These are phyloP conservation scores for Dalechampia spathulata DNA, from an alignment of 441 rosid genomes.

Conservation along the genomic window DNA sequence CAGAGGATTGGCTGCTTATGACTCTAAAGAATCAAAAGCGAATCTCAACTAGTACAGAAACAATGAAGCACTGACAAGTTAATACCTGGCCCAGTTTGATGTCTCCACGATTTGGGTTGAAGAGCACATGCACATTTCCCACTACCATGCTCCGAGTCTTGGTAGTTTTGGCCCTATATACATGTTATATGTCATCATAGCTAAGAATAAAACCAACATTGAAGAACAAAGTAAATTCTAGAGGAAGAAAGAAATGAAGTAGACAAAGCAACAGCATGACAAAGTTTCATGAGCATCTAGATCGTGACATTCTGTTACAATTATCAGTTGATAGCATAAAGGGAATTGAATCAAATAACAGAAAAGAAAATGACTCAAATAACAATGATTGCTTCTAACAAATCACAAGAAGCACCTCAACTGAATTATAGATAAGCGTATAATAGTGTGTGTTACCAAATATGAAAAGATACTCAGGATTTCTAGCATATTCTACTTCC, in stretches of 20 bases:
- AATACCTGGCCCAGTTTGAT: slow-evolving; percentile 91
- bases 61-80: slow-evolving; percentile 3
- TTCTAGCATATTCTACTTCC: too few relatives aligned
- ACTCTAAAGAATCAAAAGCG: neutral
- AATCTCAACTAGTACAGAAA: slow-evolving; percentile 2
- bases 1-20: neutral
- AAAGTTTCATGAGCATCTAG: neutral
- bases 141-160: slow-evolving; percentile 49
- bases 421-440: too few relatives aligned
- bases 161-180: slow-evolving; percentile 29
- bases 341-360: neutral
- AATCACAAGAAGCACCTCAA: neutral
- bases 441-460: too few relatives aligned
- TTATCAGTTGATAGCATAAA: neutral
- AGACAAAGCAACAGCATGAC: neutral
- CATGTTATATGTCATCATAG: slow-evolving; percentile 10
- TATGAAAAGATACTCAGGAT: too few relatives aligned
- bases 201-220: too few relatives aligned
- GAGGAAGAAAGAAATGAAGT: neutral
- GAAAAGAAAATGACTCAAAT: neutral
- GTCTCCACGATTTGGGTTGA: slow-evolving; percentile 90
- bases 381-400: neutral
- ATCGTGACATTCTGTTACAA: neutral
- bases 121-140: slow-evolving; percentile 84
- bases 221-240: too few relatives aligned